Evolutionary conservation across 352 stramenopile species (phyloP), one percentile per base, ranked within the genome.

Genomic region (Phytophthora cactorum): DNA sequence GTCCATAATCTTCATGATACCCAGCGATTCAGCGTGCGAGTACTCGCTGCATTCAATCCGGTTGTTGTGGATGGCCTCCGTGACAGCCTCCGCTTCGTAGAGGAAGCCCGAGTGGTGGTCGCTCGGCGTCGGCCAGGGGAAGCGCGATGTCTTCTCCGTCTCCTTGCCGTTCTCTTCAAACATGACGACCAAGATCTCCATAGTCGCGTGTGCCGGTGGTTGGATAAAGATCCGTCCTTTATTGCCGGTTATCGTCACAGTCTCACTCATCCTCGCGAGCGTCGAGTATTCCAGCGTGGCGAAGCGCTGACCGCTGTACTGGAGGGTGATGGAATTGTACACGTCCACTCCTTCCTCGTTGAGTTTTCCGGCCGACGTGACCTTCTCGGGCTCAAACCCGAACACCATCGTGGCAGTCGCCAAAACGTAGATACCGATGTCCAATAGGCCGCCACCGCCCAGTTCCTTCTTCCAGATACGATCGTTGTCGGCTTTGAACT

Each of bases 371-470:
- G 70, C 63, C 0, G 77, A 67, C 1, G 73, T 79, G 34, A 97
- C 63, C n/a, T 77, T 76, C 25, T 82, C 63, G 15, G 79, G 76
- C 34, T 73, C 41, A 6, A 56, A 61, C 59, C 84, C 82, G 43
- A 95, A 77, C 22, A 79, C 76, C 70, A 94, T 81, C 0, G 87
- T 88, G 4, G 89, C 86, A 38, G 83, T 84, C 2, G 86, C 75
- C n/a, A 97, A 70, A 17, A 86, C 81, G 71, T 97, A 97, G 57
- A 93, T 81, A 22, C 84, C 89, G 47, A 93, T 86, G 63, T 93
- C 89, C n/a, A 97, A 55, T 11, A 96, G 53, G 0, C 82, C 89
- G 1, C 88, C 88, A 11, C 88, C 89, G 8, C 88, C 89, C 14
- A 96, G 62, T 31, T 79, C 66, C 12, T 75, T 79, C 45, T 90